Evolutionary conservation across 805 yeast species (phyloP).

Genomic region (Groenewaldozyma tartarivorans): DNA sequence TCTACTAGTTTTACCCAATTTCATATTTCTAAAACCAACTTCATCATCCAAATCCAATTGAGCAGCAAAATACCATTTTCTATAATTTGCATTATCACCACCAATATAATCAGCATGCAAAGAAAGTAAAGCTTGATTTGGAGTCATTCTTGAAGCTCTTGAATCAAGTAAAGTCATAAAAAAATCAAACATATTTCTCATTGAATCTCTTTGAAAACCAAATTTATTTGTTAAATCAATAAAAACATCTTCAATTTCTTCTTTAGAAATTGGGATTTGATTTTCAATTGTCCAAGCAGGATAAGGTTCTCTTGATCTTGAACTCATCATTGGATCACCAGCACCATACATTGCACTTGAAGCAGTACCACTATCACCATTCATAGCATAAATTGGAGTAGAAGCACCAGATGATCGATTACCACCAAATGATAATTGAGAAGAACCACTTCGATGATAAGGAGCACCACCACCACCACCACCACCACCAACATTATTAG

Average conservation of each 20-base stretch:
- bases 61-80: conserved; percentile 89
- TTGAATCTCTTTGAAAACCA: conserved; percentile 79
- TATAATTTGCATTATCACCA: conserved; percentile 77
- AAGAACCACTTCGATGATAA: conserved; percentile 25
- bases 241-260: conserved; percentile 55
- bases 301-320: conserved; percentile 73
- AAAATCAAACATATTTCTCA: conserved; percentile 72
- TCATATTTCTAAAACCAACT: conserved; percentile 47
- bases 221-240: conserved; percentile 48
- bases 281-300: conserved; percentile 99
- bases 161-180: conserved; percentile 78
- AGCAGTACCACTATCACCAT: conserved; percentile 22
- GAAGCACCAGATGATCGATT: conserved; percentile 88
- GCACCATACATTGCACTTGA: conserved; percentile 27
- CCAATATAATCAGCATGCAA: conserved; percentile 90
- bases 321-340: conserved; percentile 36
- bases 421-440: conserved; percentile 70
- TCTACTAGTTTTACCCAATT: conserved; percentile 39
- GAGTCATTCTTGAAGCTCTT: conserved; percentile 69
- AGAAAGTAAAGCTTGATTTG: conserved; percentile 59
- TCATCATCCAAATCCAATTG: conserved; percentile 68
- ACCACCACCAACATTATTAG: no score
- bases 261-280: conserved; percentile 64
- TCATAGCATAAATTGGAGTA: conserved; percentile 81
- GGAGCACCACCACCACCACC: conserved; percentile 10